Evolutionary conservation across 148 eudicot species (phyloP), one percentile per base, ranked within the genome.

Genomic region (Salicornia ramosissima): DNA sequence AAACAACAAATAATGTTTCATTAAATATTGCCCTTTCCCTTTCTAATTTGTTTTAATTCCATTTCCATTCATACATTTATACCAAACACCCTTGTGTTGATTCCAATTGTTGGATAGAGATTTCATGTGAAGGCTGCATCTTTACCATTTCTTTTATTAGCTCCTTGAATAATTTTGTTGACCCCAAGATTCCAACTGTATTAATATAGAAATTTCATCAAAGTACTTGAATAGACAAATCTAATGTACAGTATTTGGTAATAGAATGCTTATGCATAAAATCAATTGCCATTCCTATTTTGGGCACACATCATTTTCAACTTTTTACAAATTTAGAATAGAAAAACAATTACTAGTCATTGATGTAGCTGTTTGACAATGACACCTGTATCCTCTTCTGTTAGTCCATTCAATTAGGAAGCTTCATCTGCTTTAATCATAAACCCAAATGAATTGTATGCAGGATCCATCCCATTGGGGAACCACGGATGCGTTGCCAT

Each of bases 381-480:
- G 8, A 36, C 40, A 36, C 40, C 40, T 36, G 8, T 36, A 8
- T 36, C 8, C 40, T 36, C 4, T 36, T 36, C 4, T 36, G 8
- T 36, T 36, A 8, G 40, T 36, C 8, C 15, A 45, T 45, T 45
- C 49, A 45, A 9, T 8, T 6, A 4, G 49, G 15, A 45, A 45
- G 14, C 2, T 8, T 5, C 15, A 6, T 5, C 1, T 5, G 1
- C 10, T 13, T 1, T 45, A 11, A 45, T 13, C 49, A 9, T 5
- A 45, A 45, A 45, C 42, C 14, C 15, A 8, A 13, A 34, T 11
- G 18, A 28, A 18, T 26, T 67, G 1, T 57, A 33, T 70, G 80
- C 70, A 82, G 86, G 79, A 77, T 34, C 73, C 80, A 57, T 69
- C 78, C 2, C 80, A 84, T 26, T 84, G 80, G 80, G 83, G 78